These are phyloP conservation scores for Saturnispora gosingensis DNA, from an alignment of 805 yeast species.

Conservation along the genomic window DNA sequence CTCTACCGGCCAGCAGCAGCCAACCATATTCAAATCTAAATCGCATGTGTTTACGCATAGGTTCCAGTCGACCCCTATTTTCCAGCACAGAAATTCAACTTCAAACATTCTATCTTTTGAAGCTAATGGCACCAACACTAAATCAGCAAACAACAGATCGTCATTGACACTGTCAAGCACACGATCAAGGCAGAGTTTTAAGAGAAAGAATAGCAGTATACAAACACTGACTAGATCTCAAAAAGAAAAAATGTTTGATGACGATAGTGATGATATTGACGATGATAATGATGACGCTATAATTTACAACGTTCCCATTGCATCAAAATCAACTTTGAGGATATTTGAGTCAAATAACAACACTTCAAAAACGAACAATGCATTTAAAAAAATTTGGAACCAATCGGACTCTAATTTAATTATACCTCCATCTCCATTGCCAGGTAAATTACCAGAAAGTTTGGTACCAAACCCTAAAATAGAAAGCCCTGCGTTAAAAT, in stretches of 20 bases:
- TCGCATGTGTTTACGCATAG: conserved; percentile 1
- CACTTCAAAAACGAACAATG: conserved; percentile 14
- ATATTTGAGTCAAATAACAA: conserved; percentile 17
- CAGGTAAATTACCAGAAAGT: conserved; percentile 27
- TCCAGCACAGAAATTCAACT: conserved; percentile 6
- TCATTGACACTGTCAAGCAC: background rate
- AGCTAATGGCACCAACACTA: background rate
- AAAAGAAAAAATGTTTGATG: conserved; percentile 25
- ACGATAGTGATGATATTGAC: conserved; percentile 20
- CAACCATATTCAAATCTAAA: background rate
- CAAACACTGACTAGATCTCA: conserved; percentile 19
- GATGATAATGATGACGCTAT: conserved; percentile 34
- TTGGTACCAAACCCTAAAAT: background rate
- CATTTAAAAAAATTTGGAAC: conserved; percentile 21
- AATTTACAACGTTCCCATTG: conserved; percentile 47
- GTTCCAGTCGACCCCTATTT: conserved; percentile 2
- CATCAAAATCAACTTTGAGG: conserved; percentile 28
- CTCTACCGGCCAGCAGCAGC: background rate
- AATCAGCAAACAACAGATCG: background rate
- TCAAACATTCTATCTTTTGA: conserved; percentile 1
- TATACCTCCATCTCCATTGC: conserved; percentile 42
- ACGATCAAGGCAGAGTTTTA: background rate
- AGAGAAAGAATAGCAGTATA: background rate
- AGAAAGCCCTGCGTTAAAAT: conserved; percentile 17
- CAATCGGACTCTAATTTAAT: conserved; percentile 18